Base-by-base conservation (phyloP, 768 basidiomycete genomes). In the Trametes cingulata region DNA sequence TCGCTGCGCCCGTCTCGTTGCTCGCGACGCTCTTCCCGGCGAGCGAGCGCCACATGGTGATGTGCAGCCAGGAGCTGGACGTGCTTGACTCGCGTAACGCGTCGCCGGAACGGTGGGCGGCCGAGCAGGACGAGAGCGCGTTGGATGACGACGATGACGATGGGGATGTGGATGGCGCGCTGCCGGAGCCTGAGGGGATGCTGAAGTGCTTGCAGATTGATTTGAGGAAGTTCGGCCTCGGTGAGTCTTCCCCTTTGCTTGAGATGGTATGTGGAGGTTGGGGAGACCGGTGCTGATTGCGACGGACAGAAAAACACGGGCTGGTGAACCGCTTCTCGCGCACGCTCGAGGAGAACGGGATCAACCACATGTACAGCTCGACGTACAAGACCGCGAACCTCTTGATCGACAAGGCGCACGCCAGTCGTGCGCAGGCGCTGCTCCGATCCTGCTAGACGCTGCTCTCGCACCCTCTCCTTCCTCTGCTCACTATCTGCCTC, bases 341-440 rank as follows among this genome's bases (percentile, higher is more conserved):
- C 8, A 82, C 90, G 20, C 81, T 92, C 13, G 86, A 88, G 57
- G 79, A 83, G 64, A 86, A 87, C 65, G 82, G 83, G 12, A 86
- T 93, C 69, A 89, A 91, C 73, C 88, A 91, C 69, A 87, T 92
- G 83, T 92, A 91, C 69, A 88, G 85, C 58, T 90, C 88, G 43
- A 91, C 90, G n/a, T 87, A 85, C 70, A 89, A 89, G 74, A 88
- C 87, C 6, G 90, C 90, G 56, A 92, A 93, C 72, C 72, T 93
- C 33, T 76, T 91, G 66, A 89, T 91, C 65, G 78, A 84, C 58
- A 85, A 82, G 77, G 76, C 72, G 63, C 78, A 87, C 58, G 81
- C 85, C 7, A 71, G 73, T 36, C 82, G 82, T 41, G 86, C 86
- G 17, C 81, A 81, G 61, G 76, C 80, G 33, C 75, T 90, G 19